Conservation (phyloP, 106 monocot species). For the Dioscorea zingiberensis region DNA sequence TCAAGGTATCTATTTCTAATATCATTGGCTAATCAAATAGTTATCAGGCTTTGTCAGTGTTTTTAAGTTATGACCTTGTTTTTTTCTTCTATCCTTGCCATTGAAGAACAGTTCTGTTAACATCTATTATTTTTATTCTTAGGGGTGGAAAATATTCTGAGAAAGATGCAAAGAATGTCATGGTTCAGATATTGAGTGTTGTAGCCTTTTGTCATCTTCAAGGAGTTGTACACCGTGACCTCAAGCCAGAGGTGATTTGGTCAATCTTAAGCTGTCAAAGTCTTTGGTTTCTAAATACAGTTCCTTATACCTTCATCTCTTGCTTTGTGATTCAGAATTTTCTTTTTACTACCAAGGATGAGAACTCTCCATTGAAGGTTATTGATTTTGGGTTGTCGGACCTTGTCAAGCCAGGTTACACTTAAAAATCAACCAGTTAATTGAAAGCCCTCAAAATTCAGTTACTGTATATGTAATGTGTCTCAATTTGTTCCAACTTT, state of each 20-base stretch:
- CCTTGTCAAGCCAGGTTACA: slow-evolving; percentile 87
- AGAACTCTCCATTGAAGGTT: slow-evolving; percentile 69
- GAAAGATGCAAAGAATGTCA: slow-evolving; percentile 79
- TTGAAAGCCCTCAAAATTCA: not conserved
- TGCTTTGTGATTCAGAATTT: slow-evolving; percentile 63
- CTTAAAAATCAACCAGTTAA: not conserved
- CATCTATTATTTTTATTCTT: slow-evolving; percentile 7
- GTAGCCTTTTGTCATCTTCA: slow-evolving; percentile 95
- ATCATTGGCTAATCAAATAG: not conserved
- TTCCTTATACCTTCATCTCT: slow-evolving; percentile 1
- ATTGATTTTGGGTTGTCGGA: slow-evolving; percentile 99
- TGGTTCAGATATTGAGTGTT: slow-evolving; percentile 81
- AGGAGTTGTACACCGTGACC: slow-evolving; percentile 96
- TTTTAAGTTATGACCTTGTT: not conserved
- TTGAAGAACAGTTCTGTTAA: not conserved
- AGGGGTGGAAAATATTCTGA: slow-evolving; percentile 96
- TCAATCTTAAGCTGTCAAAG: not conserved
- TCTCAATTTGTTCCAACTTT: not conserved
- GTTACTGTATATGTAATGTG: too few relatives aligned
- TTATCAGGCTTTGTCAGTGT: not conserved
- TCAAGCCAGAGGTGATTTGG: slow-evolving; percentile 87
- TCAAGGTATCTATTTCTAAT: slow-evolving; percentile 50
- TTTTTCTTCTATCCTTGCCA: not conserved
- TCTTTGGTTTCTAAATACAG: not conserved
- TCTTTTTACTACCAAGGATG: slow-evolving; percentile 86